These are phyloP conservation scores for Penicillium paxilli DNA, from an alignment of 495 filamentous ascomycete genomes.

Conservation along the genomic window DNA sequence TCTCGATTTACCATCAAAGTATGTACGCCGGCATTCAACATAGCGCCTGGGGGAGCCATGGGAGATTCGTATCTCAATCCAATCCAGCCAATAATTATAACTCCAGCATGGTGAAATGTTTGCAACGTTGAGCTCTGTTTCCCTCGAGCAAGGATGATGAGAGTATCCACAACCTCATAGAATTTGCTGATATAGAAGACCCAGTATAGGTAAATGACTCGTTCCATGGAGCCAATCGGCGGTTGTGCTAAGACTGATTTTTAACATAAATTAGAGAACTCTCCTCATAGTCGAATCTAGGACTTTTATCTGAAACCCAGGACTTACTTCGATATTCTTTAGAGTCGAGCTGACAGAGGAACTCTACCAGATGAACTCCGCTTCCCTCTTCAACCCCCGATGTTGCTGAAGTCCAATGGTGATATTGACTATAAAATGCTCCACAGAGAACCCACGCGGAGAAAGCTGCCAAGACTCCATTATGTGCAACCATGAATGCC, in stretches of 20 bases:
- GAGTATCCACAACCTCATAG: conserved; percentile 85
- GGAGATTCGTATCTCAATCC: conserved; percentile 15
- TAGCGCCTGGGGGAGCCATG: conserved; percentile 63
- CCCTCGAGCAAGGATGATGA: conserved; percentile 82
- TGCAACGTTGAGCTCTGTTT: conserved; percentile 78
- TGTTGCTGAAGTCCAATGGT: neutral
- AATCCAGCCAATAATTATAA: conserved; percentile 64
- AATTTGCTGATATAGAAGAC: conserved; percentile 91
- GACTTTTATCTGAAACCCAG: neutral
- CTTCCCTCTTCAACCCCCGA: neutral
- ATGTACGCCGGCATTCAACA: conserved; percentile 82
- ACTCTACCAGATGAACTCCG: conserved; percentile 4
- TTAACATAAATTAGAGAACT: neutral
- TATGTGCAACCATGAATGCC: conserved; percentile 8
- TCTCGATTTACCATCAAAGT: conserved; percentile 70
- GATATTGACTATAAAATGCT: neutral
- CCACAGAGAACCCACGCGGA: conserved; percentile 15
- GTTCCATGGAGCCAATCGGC: conserved; percentile 2
- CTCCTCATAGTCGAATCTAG: too few species aligned
- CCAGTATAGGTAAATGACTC: conserved; percentile 56
- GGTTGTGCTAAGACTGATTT: conserved; percentile 3
- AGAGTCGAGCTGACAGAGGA: conserved; percentile 10
- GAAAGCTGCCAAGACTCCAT: conserved; percentile 7
- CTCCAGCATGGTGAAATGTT: conserved; percentile 86
- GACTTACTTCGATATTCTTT: conserved; percentile 9